Base-by-base conservation (phyloP, 768 basidiomycete genomes). In the Amanita muscaria region DNA sequence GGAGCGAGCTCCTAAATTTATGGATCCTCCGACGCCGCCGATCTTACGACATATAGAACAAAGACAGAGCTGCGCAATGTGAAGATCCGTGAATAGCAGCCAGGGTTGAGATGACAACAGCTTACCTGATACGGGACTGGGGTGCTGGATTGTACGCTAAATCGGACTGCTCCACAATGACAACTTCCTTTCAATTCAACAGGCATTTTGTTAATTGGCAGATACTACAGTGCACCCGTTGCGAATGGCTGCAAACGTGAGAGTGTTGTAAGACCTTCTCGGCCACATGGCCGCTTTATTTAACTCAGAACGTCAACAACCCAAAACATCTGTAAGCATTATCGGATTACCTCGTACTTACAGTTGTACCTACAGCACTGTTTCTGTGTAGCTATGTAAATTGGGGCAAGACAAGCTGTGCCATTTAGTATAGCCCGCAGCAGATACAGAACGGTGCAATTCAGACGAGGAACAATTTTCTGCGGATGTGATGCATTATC, bases 11-110 rank as follows among this genome's bases (percentile, higher is more conserved):
- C 78, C 75, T n/a, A 83, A 71, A 49, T 83, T 83, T 56, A 83
- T 70, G 2, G 79, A 76, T 0, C 81, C 80, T 10, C 80, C 78
- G 0, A 62, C 62, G 11, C 81, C 81, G 30, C 80, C 80, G 8
- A 80, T 77, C 57, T 83, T 83, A 46, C 81, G 74, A 54, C 81
- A 83, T 49, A 83, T 81, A 25, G 79, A 81, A 55, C 81, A 83
- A 4, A 76, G 42, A 52, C 81, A 83, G 24, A 83, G 56, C 75
- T 80, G 48, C n/a, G 31, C 16, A 18, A 14, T 41, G 18, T 33
- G 30, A 24, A 27, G 33, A 30, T n/a, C n/a, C 5, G 3, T 27
- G 21, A 9, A 30, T 24, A 42, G 22, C 7, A 7, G 7, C 8
- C 7, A 18, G 33, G 5, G 32, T 9, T 14, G 8, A 16, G n/a